Evolutionary conservation across 805 yeast species (phyloP).

Genomic region (Yarrowia sp.): DNA sequence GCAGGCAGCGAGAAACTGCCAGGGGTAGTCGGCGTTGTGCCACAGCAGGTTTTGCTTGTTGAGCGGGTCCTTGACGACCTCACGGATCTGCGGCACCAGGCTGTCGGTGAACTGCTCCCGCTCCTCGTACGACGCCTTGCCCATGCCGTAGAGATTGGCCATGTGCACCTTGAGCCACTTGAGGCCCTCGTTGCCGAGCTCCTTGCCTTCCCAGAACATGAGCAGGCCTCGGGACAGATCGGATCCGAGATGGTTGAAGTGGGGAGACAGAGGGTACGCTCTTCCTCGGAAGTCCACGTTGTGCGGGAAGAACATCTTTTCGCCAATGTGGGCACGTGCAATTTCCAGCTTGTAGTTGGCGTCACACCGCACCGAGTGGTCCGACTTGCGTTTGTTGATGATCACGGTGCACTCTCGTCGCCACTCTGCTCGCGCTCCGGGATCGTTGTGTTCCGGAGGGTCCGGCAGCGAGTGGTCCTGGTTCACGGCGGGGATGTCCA

Average conservation of each 20-base stretch:
- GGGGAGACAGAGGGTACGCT: slow-evolving; percentile 70
- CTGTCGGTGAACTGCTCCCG: slow-evolving; percentile 59
- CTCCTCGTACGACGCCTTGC: slow-evolving; percentile 61
- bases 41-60: slow-evolving; percentile 58
- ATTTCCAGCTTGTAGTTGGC: slow-evolving; percentile 91
- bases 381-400: slow-evolving; percentile 66
- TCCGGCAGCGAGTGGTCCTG: slow-evolving; percentile 60
- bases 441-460: slow-evolving; percentile 68
- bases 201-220: slow-evolving; percentile 65
- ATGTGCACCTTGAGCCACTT: slow-evolving; percentile 68
- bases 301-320: slow-evolving; percentile 66
- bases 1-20: slow-evolving; percentile 67
- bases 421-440: slow-evolving; percentile 72
- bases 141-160: slow-evolving; percentile 66
- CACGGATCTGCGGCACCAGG: slow-evolving; percentile 54
- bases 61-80: slow-evolving; percentile 59
- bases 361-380: slow-evolving; percentile 91
- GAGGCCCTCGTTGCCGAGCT: slow-evolving; percentile 60
- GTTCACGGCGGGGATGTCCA: slow-evolving; percentile 63
- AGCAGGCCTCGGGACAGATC: slow-evolving; percentile 66
- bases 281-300: slow-evolving; percentile 70
- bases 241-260: slow-evolving; percentile 66
- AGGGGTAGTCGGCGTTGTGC: slow-evolving; percentile 65
- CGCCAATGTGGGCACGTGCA: slow-evolving; percentile 86
- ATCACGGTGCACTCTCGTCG: slow-evolving; percentile 64